Evolutionary conservation across 192 early-diverging fungal genomes (phyloP).

Genomic region (Coemansia nantahalensis): DNA sequence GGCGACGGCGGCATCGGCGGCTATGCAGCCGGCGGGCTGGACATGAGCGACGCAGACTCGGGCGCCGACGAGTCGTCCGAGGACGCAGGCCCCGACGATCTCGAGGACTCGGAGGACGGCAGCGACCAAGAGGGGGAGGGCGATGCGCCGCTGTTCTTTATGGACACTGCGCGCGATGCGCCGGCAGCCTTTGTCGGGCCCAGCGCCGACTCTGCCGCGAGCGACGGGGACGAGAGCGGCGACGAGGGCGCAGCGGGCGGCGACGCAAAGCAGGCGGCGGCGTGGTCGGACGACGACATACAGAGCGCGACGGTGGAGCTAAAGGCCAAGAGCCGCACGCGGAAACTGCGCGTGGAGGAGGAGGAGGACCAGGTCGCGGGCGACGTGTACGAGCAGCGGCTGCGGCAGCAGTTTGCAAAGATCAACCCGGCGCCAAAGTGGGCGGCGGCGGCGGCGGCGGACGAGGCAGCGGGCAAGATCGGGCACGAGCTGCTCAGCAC

Average conservation of each 20-base stretch:
- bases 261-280: conserved; percentile 24
- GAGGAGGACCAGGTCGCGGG: conserved; percentile 74
- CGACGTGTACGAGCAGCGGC: conserved; percentile 77
- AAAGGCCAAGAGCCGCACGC: conserved; percentile 57
- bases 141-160: conserved; percentile 31
- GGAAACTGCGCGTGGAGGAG: conserved; percentile 76
- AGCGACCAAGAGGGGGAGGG: background rate
- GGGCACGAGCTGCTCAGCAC: conserved; percentile 34
- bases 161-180: conserved; percentile 31
- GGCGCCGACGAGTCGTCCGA: conserved; percentile 20
- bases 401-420: conserved; percentile 82
- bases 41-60: too few species aligned
- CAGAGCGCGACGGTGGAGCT: conserved; percentile 71
- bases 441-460: conserved; percentile 60
- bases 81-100: too few species aligned
- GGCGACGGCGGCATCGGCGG: conserved; percentile 12
- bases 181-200: background rate
- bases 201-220: conserved; percentile 11
- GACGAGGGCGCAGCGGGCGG: conserved; percentile 9
- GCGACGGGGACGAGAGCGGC: conserved; percentile 42
- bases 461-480: conserved; percentile 8
- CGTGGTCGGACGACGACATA: conserved; percentile 83
- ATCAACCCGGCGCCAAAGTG: conserved; percentile 84
- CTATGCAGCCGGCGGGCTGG: too few species aligned
- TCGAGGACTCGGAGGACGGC: conserved; percentile 7